Conservation (phyloP, 1,284 basidiomycete genomes). For the Ganoderma leucocontextum region DNA sequence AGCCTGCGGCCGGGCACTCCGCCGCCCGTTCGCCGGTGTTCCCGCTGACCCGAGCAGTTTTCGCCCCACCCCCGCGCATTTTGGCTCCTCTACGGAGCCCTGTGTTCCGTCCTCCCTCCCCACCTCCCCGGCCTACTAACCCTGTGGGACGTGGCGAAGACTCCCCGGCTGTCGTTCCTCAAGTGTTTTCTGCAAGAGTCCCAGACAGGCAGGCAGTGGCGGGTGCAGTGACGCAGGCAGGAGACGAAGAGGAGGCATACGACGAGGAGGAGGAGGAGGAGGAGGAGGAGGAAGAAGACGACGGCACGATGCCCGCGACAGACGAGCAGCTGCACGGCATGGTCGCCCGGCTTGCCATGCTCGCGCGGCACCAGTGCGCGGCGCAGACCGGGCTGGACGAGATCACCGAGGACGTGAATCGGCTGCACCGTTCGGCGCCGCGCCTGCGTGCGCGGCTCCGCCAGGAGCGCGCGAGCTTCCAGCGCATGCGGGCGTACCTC, state of each 20-base stretch:
- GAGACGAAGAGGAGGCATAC: not conserved
- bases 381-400: not conserved
- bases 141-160: not conserved
- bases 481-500: slow-evolving; percentile 18
- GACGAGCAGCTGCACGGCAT: slow-evolving; percentile 11
- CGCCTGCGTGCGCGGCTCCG: slow-evolving; percentile 11
- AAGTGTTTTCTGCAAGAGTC: not conserved
- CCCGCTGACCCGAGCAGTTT: not conserved
- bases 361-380: slow-evolving; percentile 7
- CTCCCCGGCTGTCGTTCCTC: not conserved
- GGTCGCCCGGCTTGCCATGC: slow-evolving; percentile 13
- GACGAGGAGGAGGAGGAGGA: not conserved
- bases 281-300: not conserved
- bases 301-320: not conserved
- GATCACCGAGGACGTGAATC: not conserved
- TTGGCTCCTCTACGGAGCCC: not conserved
- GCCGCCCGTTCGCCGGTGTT: not conserved
- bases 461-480: slow-evolving; percentile 16
- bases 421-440: too few relatives aligned
- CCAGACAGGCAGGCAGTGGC: too few relatives aligned
- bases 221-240: not conserved
- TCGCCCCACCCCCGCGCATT: not conserved
- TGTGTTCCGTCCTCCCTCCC: not conserved
- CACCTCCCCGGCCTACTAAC: not conserved
- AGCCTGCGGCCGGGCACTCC: not conserved